Evolutionary conservation across 2,329 filamentous ascomycete species (phyloP), one percentile per base, ranked within the genome.

Genomic region (Monosporascus sp.): DNA sequence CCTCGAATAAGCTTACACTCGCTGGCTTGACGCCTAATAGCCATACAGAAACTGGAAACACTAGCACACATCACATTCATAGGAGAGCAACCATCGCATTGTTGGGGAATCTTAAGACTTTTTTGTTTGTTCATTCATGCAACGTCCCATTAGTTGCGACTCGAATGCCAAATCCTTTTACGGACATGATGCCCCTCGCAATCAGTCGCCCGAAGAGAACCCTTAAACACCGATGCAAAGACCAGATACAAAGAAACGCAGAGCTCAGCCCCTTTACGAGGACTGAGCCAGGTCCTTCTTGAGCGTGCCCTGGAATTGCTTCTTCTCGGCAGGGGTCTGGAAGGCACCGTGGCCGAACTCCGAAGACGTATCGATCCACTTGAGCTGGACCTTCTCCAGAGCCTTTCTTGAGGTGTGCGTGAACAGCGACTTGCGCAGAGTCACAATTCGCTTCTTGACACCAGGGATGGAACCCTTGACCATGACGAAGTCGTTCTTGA

Each of bases 291-390:
- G 74, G 68, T 99, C 94, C 90, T 97, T 99, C 91, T 99, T 99
- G 89, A 99, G 90, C 55, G 91, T 95, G 81, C 94, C 94, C 79
- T 96, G 77, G 84, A 90, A 94, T 75, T 90, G 86, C 81, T 89
- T 90, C 91, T 99, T 99, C 89, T 99, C 94, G 72, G 89, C 88
- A 65, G 88, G 82, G 62, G 94, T 99, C 84, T 99, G 94, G 90
- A 96, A 99, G 71, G 91, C 93, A 86, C 94, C 94, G 83, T 99
- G 94, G 79, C 94, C 94, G 78, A 99, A 99, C 85, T 99, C 96
- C 81, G 92, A 97, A 60, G 92, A 97, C 69, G 94, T 99, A 73
- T 99, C 94, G 88, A 99, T 99, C 94, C 94, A 99, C 82, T 99
- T 99, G 82, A 99, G 89, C 73, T 93, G 90, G 76, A 97, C 89